Base-by-base conservation (phyloP, 2,329 filamentous ascomycete genomes). In the Nothophaeocryptopus gaeumannii region DNA sequence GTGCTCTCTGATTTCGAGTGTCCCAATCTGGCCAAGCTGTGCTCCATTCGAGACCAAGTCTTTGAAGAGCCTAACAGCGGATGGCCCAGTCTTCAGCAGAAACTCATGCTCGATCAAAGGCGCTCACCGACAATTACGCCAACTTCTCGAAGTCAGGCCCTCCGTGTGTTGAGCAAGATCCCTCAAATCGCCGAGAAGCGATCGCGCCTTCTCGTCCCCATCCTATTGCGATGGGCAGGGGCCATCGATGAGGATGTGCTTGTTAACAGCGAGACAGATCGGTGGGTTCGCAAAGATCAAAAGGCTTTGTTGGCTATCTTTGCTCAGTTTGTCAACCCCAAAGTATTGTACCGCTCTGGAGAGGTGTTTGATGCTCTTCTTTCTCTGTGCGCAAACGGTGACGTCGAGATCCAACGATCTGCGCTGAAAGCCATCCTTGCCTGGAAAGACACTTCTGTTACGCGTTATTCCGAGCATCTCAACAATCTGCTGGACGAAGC, bases 401-500 rank as follows among this genome's bases (percentile, higher is more conserved):
- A 99, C 64, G 78, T 84, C 3, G 92, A 96, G 58, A 82, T 96
- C 12, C 93, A 99, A 67, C 92, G 86, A 58, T 81, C 85, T 39
- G 84, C 90, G 0, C 77, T 99, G 32, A 91, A 90, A 67, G 88
- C 86, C 8, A 81, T 99, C 7, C 77, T 96, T 45, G 82, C 89
- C 0, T 99, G 93, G 92, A 97, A 96, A 67, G 81, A 87, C 50
- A 78, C 85, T 2, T 83, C 79, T 8, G 76, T 99, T 42, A 79
- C 79, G 52, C 78, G 84, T 0, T 96, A 97, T 64, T 83, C 90
- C 61, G 90, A 96, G 59, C 89, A 91, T 59, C 72, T 99, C 16
- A 79, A 89, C 54, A 91, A 89, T 60, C 76, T 99, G 2, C 79
- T 97, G 8, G 93, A 99, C 58, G 93, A 97, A 55, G 84, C 88